A percentile compares a stretch with the other conserved stretches of the same genome.
phyloP scores from a whole-genome alignment of 1,139 yeast species.

The Candida neerlandica region DNA sequence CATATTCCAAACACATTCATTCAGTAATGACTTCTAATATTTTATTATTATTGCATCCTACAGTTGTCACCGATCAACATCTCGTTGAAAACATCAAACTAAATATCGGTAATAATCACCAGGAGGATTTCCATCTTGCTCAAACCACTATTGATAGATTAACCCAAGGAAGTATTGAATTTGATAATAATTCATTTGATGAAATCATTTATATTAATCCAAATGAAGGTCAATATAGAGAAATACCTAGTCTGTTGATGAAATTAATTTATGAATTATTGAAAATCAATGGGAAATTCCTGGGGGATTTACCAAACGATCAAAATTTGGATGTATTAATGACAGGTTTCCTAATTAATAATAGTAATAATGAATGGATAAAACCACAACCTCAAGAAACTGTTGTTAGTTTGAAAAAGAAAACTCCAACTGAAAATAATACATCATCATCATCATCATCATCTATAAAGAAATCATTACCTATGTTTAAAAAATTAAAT shows the following conservation, averaged over 20 bases:
- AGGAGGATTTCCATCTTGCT: slow-evolving; percentile 22
- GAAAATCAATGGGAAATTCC: slow-evolving; percentile 49
- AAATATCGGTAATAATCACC: slow-evolving; percentile 19
- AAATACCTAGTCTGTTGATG: slow-evolving; percentile 47
- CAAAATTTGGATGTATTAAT: slow-evolving; percentile 60
- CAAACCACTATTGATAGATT: slow-evolving; percentile 77
- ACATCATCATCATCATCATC: too few species aligned
- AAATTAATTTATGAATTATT: slow-evolving; percentile 43
- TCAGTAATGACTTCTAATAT: slow-evolving; percentile 12
- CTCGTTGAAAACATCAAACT: slow-evolving; percentile 43
- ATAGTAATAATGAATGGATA: slow-evolving; percentile 38
- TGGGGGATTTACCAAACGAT: slow-evolving; percentile 55
- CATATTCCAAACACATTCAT: neutral
- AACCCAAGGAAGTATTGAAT: slow-evolving; percentile 54
- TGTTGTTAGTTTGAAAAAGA: slow-evolving; percentile 12
- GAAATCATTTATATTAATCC: slow-evolving; percentile 64
- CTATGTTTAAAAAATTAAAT: slow-evolving; percentile 31
- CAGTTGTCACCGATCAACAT: slow-evolving; percentile 64
- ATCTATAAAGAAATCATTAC: slow-evolving; percentile 20
- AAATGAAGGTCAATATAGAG: slow-evolving; percentile 33
- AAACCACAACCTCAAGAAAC: slow-evolving; percentile 43
- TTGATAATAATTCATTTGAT: slow-evolving; percentile 47
- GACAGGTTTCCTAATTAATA: slow-evolving; percentile 59
- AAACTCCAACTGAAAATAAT: neutral
- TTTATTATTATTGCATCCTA: slow-evolving; percentile 65